Evolutionary conservation across 2,329 filamentous ascomycete genomes (phyloP), one percentile per base, ranked within the genome.

Genomic region (Didymella glomerata): DNA sequence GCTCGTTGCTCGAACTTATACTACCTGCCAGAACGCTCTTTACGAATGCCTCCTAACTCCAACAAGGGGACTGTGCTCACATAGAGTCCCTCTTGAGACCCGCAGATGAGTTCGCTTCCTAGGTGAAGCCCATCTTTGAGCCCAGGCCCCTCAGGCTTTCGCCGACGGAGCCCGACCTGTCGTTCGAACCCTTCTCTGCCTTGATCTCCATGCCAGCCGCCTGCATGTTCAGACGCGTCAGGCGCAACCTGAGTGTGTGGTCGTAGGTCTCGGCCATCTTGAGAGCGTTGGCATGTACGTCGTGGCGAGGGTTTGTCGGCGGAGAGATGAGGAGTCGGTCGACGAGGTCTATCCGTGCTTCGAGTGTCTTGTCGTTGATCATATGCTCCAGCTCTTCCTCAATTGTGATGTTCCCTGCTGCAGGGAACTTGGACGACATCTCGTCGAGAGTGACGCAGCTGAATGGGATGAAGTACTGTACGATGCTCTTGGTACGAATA

Each of bases 381-480:
- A 98, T 90, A 0, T 77, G 75, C 27, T 90, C 85, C 30, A 98
- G 82, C 77, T 99, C 95, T 24, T 83, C 80, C 68, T 93, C 88
- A 46, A 94, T 87, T 42, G 65, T 66, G 2, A 60, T 40, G 41
- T 62, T 67, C 16, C 68, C 72, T 4, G 85, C 85, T 0, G 86
- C 80, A 2, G 83, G 88, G 76, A 99, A 98, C 2, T 91, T 89
- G 34, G 85, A 82, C 9, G 90, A 87, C 82, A 99, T 86, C 61
- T 88, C 92, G 20, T 89, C 84, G 4, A 98, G 82, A 0, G 90
- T 93, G 61, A 97, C 92, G 65, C 89, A 89, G 41, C 90, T 96
- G 77, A 96, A 99, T 0, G 95, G 93, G 24, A 92, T 84, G 68
- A 97, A 90, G 78, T 97, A 98, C 72, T 97, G 92, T 24, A 93